Evolutionary conservation across 805 yeast species (phyloP).

Genomic region (Saturnispora silvae): DNA sequence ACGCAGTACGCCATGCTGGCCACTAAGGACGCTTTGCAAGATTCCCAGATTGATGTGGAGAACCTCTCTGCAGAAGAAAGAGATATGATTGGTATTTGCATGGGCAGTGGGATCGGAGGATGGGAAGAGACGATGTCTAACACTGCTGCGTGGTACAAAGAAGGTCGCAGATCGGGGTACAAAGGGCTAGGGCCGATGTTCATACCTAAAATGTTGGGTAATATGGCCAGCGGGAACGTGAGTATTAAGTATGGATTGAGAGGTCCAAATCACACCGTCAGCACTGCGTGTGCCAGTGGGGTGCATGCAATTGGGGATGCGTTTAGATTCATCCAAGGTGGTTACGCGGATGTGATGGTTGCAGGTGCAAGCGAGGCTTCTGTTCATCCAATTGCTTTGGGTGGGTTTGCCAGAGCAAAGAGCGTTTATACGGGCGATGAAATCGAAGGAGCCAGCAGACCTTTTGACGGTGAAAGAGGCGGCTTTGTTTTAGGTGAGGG

Average conservation of each 20-base stretch:
- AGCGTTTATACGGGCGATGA: conserved; percentile 47
- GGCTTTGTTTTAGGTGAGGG: conserved; percentile 97
- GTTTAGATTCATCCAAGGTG: conserved; percentile 62
- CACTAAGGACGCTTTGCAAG: conserved; percentile 63
- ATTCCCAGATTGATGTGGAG: conserved; percentile 45
- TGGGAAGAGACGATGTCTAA: conserved; percentile 63
- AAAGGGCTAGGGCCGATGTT: conserved; percentile 75
- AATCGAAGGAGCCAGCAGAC: conserved; percentile 67
- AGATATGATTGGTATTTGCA: conserved; percentile 55
- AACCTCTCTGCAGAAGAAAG: conserved; percentile 23
- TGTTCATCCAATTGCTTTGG: conserved; percentile 74
- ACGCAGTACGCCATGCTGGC: conserved; percentile 75
- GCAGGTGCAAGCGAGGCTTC: conserved; percentile 94
- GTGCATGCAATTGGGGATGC: conserved; percentile 93
- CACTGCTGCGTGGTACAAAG: conserved; percentile 33
- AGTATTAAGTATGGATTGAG: conserved; percentile 65
- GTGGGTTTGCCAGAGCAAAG: conserved; percentile 87
- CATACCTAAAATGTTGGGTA: conserved; percentile 71
- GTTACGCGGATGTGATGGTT: conserved; percentile 75
- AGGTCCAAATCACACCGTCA: conserved; percentile 82
- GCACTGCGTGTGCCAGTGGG: conserved; percentile 98
- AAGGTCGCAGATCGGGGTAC: conserved; percentile 36
- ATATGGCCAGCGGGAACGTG: conserved; percentile 92
- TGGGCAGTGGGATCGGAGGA: conserved; percentile 92
- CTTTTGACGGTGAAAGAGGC: conserved; percentile 66